Base-by-base conservation (phyloP, 148 eudicot species). In the Mesembryanthemum crystallinum region DNA sequence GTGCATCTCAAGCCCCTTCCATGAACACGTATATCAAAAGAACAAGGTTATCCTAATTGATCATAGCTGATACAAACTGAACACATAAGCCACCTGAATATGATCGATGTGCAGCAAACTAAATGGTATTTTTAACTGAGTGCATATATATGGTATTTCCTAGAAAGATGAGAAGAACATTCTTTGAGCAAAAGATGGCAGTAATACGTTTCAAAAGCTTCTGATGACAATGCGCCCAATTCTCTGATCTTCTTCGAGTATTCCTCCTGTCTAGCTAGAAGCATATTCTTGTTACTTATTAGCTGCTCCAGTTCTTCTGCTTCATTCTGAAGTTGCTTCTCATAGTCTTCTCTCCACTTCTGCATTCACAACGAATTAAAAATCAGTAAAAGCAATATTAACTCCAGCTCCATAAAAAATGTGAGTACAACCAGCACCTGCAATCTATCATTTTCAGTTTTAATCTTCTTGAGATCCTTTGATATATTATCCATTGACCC, bases 201-300 rank as follows among this genome's bases (percentile, higher is more conserved):
- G 70, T 23, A 78, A 64, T 92, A 96, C 99, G 83, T 86, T 71
- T 96, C 97, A 85, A 92, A 92, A 67, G 98, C 96, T 82, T 96
- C 99, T 37, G 99, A 89, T 14, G 99, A 87, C 66, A 96, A 72
- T 43, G 91, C 87, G 35, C 99, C 99, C 86, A 96, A 76, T 78
- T 92, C 99, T 77, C 98, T 89, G 80, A 92, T 96, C 83, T 91
- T 96, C 88, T 92, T 92, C 43, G 98, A 88, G 86, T 83, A 90
- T 72, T 92, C 99, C 72, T 96, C 99, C 83, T 92, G 94, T 80
- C 84, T 96, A 28, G 99, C 97, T 73, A 84, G 89, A 81, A 89
- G 88, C 77, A 84, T 85, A 79, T 84, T 92, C 83, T 86, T 89
- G 83, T 78, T 92, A 78, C 93, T 96, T 73, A 92, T 78, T 42